Percentiles rank a stretch among this genome's conserved stretches.
These are phyloP conservation scores for Backusella circina DNA, from an alignment of 192 early-diverging fungal species.

Conservation along the genomic window DNA sequence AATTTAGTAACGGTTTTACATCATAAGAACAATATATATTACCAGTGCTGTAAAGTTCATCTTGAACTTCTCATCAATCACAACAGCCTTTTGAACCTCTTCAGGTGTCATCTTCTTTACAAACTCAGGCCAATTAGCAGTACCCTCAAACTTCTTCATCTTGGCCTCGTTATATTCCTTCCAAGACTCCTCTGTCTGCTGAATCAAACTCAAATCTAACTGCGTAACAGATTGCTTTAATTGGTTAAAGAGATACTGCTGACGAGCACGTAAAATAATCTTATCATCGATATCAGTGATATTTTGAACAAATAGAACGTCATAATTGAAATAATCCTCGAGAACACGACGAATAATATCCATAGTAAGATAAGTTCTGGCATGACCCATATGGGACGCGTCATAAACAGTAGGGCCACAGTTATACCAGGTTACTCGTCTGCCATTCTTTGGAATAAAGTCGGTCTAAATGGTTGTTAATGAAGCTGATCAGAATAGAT, in stretches of 20 bases:
- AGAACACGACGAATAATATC: constrained; percentile 94
- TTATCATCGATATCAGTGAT: constrained; percentile 99
- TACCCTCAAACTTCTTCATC: constrained; percentile 51
- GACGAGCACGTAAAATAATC: constrained; percentile 91
- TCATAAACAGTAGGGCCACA: constrained; percentile 99
- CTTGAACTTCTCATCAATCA: constrained; percentile 60
- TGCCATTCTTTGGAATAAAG: constrained; percentile 81
- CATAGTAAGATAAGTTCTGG: constrained; percentile 86
- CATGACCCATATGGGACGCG: constrained; percentile 94
- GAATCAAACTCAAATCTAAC: constrained; percentile 50
- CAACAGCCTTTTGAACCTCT: constrained; percentile 33
- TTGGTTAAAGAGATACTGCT: constrained; percentile 70
- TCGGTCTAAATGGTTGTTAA: constrained; percentile 56
- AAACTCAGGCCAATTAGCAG: constrained; percentile 60
- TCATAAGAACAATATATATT: background rate
- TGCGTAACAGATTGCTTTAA: constrained; percentile 37
- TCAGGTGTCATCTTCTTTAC: constrained; percentile 45
- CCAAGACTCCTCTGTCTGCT: constrained; percentile 58
- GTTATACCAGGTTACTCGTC: constrained; percentile 91
- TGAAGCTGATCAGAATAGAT: background rate
- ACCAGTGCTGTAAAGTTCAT: constrained; percentile 74
- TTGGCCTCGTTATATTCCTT: constrained; percentile 57
- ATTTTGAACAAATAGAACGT: constrained; percentile 94
- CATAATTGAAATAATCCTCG: constrained; percentile 93
- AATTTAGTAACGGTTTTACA: background rate